These are phyloP conservation scores for Beauveria medogensis DNA, from an alignment of 2,329 filamentous ascomycete genomes.

Conservation along the genomic window DNA sequence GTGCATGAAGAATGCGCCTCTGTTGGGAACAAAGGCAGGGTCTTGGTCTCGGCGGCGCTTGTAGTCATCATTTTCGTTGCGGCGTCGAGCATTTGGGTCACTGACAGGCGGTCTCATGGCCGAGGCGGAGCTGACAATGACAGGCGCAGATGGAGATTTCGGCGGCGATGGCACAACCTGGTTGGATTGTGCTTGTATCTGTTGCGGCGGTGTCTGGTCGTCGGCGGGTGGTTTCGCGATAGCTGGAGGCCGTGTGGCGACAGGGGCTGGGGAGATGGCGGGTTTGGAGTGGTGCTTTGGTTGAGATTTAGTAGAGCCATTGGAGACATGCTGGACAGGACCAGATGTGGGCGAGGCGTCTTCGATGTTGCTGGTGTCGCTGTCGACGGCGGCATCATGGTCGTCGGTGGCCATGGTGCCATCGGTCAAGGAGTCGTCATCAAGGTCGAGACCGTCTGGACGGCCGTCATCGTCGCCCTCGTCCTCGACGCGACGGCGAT, in stretches of 20 bases:
- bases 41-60: slow-evolving; percentile 80
- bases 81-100: slow-evolving; percentile 53
- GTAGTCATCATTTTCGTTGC: slow-evolving; percentile 86
- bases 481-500: slow-evolving; percentile 60
- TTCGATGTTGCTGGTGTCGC: slow-evolving; percentile 56
- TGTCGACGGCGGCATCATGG: slow-evolving; percentile 49
- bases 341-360: slow-evolving; percentile 45
- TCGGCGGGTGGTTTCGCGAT: background rate
- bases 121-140: slow-evolving; percentile 47
- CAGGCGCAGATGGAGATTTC: slow-evolving; percentile 37
- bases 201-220: background rate
- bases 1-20: slow-evolving; percentile 95
- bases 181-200: slow-evolving; percentile 11
- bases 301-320: slow-evolving; percentile 34
- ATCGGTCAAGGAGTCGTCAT: slow-evolving; percentile 60
- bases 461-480: slow-evolving; percentile 62
- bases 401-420: slow-evolving; percentile 56
- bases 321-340: slow-evolving; percentile 32
- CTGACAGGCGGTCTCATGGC: slow-evolving; percentile 46
- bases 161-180: slow-evolving; percentile 24
- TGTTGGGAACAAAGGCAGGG: slow-evolving; percentile 87
- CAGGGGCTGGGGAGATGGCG: background rate
- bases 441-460: slow-evolving; percentile 46
- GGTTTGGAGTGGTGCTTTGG: slow-evolving; percentile 18
- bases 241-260: background rate